Evolutionary conservation across 1,284 basidiomycete species (phyloP).

Genomic region (Tylopilus microsporus): DNA sequence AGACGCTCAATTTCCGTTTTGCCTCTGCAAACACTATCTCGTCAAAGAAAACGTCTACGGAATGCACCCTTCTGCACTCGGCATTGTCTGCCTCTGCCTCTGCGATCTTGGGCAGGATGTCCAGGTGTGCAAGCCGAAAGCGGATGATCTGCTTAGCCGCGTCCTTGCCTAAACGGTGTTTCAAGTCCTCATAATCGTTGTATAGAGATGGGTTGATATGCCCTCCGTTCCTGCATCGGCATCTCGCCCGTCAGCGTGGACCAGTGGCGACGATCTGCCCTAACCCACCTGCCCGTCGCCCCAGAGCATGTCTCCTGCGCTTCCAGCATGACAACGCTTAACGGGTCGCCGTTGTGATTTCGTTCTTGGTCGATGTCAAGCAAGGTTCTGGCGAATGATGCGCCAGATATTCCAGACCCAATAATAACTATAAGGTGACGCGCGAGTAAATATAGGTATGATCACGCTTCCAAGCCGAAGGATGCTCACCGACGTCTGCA

Average conservation of each 20-base stretch:
- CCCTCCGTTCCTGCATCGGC: conserved; percentile 55
- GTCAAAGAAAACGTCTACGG: conserved; percentile 48
- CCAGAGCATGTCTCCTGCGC: conserved; percentile 49
- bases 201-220: conserved; percentile 63
- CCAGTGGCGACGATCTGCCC: not conserved
- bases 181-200: conserved; percentile 54
- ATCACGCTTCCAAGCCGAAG: not conserved
- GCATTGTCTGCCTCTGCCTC: conserved; percentile 42
- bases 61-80: conserved; percentile 46
- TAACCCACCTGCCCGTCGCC: conserved; percentile 44
- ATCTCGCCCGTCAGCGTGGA: not conserved
- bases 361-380: conserved; percentile 28
- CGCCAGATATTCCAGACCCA: conserved; percentile 49
- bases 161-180: conserved; percentile 40
- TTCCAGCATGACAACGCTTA: conserved; percentile 45
- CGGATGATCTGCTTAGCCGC: conserved; percentile 52
- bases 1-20: conserved; percentile 38
- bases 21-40: conserved; percentile 36
- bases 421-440: conserved; percentile 35
- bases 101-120: conserved; percentile 44
- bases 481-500: conserved; percentile 37
- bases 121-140: conserved; percentile 57
- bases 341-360: conserved; percentile 10
- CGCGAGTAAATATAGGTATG: not conserved
- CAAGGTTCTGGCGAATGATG: conserved; percentile 41